Evolutionary conservation across 106 monocot species (phyloP), one percentile per base, ranked within the genome.

Genomic region (Apostasia ramifera): DNA sequence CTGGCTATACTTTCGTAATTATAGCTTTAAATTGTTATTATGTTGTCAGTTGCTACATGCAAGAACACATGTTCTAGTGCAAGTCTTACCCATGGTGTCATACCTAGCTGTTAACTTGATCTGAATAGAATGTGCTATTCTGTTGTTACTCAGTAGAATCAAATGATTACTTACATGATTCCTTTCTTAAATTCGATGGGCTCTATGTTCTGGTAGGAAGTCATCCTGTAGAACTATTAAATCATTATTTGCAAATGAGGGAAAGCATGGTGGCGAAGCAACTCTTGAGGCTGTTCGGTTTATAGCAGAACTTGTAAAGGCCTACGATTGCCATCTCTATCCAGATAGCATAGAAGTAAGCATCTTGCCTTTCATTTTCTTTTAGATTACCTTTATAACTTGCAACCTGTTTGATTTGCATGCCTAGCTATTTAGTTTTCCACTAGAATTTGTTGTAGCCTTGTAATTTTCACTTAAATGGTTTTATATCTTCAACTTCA

Each of bases 211-310:
- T 68, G 48, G 42, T 57, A 95, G 95, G 84, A 92, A 89, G 52
- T 57, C 79, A 13, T 95, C 90, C 56, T 85, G 93, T 84, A 79
- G 80, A 73, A 77, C 93, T 52, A 71, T 93, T 47, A 87, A 56
- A 47, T 85, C 87, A 8, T 49, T 92, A 59, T 98, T 98, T 74
- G 53, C 63, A 48, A 85, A 93, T 70, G 93, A 98, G 79, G 93
- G 90, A 47, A 98, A 98, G 68, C 93, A 98, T 82, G 82, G 85
- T 50, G 98, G 93, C 77, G 81, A 93, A 80, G 93, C 82, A 60
- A 98, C 93, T 73, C 47, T 93, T 14, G 82, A 87, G 76, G 98
- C 90, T 80, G 98, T 98, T 74, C 81, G 74, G 58, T 74, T 90
- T 75, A 93, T 98, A 68, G 74, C 98, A 63, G 73, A 73, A 69